These are phyloP conservation scores for Ceratobasidium sp. DNA, from an alignment of 1,284 basidiomycete genomes.

Conservation along the genomic window DNA sequence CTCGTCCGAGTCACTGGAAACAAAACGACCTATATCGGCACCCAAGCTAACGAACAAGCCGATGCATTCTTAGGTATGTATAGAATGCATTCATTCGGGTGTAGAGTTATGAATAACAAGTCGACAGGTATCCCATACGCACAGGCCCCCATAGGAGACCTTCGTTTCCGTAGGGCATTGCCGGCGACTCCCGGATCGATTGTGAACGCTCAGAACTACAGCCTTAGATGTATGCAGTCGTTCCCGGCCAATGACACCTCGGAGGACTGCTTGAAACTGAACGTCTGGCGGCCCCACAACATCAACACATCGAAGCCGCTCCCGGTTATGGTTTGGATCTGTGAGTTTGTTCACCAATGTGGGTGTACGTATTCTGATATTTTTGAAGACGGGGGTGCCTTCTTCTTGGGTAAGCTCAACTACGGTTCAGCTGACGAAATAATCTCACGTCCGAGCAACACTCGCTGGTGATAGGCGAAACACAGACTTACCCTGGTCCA, in stretches of 20 bases:
- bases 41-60: too few species aligned
- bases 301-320: neutral
- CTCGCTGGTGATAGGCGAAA: conserved; percentile 5
- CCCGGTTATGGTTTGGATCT: conserved; percentile 47
- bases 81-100: too few species aligned
- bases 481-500: conserved; percentile 15
- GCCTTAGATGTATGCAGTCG: conserved; percentile 11
- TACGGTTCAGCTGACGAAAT: neutral
- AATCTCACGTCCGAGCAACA: neutral
- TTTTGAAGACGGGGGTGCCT: conserved; percentile 24
- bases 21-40: too few species aligned
- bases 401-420: conserved; percentile 17
- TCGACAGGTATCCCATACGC: conserved; percentile 62
- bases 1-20: too few species aligned
- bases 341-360: conserved; percentile 6
- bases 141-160: conserved; percentile 57
- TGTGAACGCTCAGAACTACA: conserved; percentile 11
- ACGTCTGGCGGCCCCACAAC: conserved; percentile 35
- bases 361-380: neutral
- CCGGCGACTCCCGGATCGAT: conserved; percentile 49
- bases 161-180: conserved; percentile 60
- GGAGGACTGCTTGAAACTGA: conserved; percentile 45
- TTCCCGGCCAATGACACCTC: neutral
- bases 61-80: too few species aligned
- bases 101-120: too few species aligned